Percentiles rank a stretch among this genome's conserved stretches.
These are phyloP conservation scores for Glycine soja DNA, from an alignment of 306 rosid genomes.

Conservation along the genomic window DNA sequence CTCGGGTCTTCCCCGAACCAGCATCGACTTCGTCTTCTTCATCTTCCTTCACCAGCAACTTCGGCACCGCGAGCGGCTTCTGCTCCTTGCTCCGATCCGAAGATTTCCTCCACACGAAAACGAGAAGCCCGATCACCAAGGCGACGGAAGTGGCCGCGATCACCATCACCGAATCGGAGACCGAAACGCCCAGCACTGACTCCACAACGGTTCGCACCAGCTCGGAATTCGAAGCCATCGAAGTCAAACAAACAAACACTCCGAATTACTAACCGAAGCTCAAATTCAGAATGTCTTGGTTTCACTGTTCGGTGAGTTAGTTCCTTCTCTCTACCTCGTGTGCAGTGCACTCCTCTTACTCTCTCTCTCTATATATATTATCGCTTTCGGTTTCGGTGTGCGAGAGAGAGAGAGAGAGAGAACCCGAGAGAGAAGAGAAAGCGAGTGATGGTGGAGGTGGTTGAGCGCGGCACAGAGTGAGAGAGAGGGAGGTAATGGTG, in stretches of 20 bases:
- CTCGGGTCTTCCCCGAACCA: constrained; percentile 63
- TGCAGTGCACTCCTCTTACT: background rate
- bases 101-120: constrained; percentile 62
- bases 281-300: background rate
- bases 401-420: background rate
- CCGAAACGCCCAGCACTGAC: constrained; percentile 62
- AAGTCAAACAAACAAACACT: background rate
- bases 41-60: constrained; percentile 53
- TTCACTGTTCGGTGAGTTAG: background rate
- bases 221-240: constrained; percentile 55
- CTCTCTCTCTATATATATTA: background rate
- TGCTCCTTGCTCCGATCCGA: constrained; percentile 58
- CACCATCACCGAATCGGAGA: constrained; percentile 58
- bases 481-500: background rate
- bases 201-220: constrained; percentile 52
- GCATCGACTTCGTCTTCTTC: constrained; percentile 64
- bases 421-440: background rate
- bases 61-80: constrained; percentile 67
- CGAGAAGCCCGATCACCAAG: constrained; percentile 59
- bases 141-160: constrained; percentile 63
- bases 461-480: background rate
- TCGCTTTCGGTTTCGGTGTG: background rate
- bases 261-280: background rate
- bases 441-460: background rate
- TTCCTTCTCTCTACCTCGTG: background rate